Evolutionary conservation across 257 asterid species (phyloP).

Genomic region (Pogostemon cablin): DNA sequence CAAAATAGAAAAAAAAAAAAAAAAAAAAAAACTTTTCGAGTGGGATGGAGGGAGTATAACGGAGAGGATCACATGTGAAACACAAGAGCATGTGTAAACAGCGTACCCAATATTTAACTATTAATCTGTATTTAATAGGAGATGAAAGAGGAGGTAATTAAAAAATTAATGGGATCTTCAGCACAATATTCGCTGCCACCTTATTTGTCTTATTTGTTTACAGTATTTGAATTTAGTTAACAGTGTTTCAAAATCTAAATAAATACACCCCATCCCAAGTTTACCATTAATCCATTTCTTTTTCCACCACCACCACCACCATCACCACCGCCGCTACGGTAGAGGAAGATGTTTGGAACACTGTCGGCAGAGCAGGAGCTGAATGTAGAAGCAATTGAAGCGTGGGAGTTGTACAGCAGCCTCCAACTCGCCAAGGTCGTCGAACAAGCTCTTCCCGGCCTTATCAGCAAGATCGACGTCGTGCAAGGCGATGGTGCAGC

Average conservation of each 20-base stretch:
- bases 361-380: constrained; percentile 47
- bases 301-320: background rate
- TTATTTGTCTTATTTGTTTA: background rate
- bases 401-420: constrained; percentile 62
- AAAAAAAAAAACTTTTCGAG: too few species aligned
- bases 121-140: too few species aligned
- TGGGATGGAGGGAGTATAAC: too few species aligned
- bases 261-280: too few species aligned
- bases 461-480: constrained; percentile 43
- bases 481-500: constrained; percentile 60
- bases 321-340: background rate
- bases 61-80: too few species aligned
- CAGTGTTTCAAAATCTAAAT: background rate
- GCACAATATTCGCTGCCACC: constrained; percentile 22
- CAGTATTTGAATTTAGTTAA: background rate
- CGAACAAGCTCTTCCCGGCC: constrained; percentile 37
- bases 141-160: background rate
- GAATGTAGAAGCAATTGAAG: constrained; percentile 53
- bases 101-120: too few species aligned
- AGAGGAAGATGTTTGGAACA: constrained; percentile 37
- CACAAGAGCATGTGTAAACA: too few species aligned
- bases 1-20: too few species aligned
- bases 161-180: background rate
- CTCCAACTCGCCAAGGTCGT: constrained; percentile 43
- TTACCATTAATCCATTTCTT: too few species aligned